phyloP scores from a whole-genome alignment of 441 rosid genomes.

The Adansonia gregorii region DNA sequence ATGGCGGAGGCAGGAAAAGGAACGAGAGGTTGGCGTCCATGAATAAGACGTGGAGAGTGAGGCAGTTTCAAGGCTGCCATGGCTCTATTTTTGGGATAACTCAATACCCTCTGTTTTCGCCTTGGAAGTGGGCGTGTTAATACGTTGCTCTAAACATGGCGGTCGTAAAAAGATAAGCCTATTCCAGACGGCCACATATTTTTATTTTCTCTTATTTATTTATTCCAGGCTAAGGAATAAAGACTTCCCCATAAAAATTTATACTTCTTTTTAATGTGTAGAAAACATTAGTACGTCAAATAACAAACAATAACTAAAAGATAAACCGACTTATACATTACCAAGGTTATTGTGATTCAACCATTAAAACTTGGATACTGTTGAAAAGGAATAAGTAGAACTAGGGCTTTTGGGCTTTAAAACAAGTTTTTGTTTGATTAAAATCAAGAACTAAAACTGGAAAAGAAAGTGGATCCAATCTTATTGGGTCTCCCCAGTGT shows the following conservation, averaged over 20 bases:
- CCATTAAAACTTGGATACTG: too few relatives aligned
- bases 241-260: not conserved
- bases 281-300: too few relatives aligned
- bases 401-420: too few relatives aligned
- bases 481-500: too few relatives aligned
- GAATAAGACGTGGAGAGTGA: constrained; percentile 36
- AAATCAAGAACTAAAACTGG: too few relatives aligned
- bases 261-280: too few relatives aligned
- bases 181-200: constrained; percentile 21
- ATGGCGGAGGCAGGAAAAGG: constrained; percentile 36
- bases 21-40: constrained; percentile 41
- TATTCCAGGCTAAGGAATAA: not conserved
- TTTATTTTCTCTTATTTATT: not conserved
- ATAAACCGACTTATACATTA: too few relatives aligned
- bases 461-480: too few relatives aligned
- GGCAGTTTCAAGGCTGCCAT: constrained; percentile 55
- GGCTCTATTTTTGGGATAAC: constrained; percentile 18
- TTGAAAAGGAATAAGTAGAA: too few relatives aligned
- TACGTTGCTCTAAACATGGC: constrained; percentile 15
- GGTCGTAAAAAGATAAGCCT: constrained; percentile 24
- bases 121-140: not conserved
- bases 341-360: too few relatives aligned
- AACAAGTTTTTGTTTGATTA: too few relatives aligned
- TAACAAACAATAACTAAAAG: too few relatives aligned
- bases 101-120: not conserved